Evolutionary conservation across 2,329 filamentous ascomycete species (phyloP).

Genomic region (Leptographium radiaticola): DNA sequence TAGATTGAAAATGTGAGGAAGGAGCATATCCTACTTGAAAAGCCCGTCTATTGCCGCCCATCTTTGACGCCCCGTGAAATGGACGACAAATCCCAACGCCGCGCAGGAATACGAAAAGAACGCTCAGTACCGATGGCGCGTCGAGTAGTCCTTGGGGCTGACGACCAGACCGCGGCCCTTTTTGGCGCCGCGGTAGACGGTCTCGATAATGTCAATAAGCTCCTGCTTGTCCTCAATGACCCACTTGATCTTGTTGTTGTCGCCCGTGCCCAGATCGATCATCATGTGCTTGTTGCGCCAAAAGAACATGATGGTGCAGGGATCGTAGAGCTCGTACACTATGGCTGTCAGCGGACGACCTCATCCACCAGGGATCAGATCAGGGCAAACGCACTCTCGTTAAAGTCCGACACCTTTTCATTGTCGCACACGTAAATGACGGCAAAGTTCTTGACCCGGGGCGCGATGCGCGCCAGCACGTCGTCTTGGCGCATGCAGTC

Average conservation of each 20-base stretch:
- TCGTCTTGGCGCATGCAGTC: constrained; percentile 73
- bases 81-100: not conserved
- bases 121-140: constrained; percentile 50
- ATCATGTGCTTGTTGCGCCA: constrained; percentile 99
- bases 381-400: constrained; percentile 30
- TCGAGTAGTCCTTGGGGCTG: constrained; percentile 73
- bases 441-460: constrained; percentile 85
- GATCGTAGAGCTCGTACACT: constrained; percentile 69
- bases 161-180: constrained; percentile 95
- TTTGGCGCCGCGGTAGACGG: constrained; percentile 95
- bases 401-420: constrained; percentile 82
- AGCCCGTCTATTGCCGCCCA: not conserved
- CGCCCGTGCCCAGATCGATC: constrained; percentile 94
- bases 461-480: constrained; percentile 85
- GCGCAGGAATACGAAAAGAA: not conserved
- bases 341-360: constrained; percentile 58
- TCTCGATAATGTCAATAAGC: constrained; percentile 96
- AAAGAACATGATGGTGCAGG: constrained; percentile 77
- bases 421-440: constrained; percentile 91
- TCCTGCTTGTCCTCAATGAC: constrained; percentile 89
- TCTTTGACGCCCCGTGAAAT: not conserved
- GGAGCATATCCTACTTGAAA: not conserved
- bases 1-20: not conserved
- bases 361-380: not conserved
- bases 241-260: constrained; percentile 57